Evolutionary conservation across 2,329 filamentous ascomycete species (phyloP), one percentile per base, ranked within the genome.

Genomic region (Exophiala sp.): DNA sequence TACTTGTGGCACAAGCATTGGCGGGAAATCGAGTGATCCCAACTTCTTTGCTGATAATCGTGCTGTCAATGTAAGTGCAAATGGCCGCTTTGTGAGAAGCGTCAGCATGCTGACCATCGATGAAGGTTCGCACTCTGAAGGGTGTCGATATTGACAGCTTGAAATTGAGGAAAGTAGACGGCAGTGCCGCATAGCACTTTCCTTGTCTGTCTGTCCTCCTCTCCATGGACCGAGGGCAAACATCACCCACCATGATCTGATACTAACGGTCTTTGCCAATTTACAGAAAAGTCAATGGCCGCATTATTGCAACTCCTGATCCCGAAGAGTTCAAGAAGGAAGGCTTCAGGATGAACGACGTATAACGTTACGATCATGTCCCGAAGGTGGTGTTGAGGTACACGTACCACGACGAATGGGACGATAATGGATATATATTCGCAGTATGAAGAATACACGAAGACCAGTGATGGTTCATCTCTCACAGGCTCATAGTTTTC

Each of bases 1-100:
- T 5, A 65, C 57, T 6, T 69, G 68, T 38, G 68, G 68, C 2
- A 65, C 66, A 1, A 67, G 63, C 42, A 56, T 69, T 38, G 52
- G 57, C 32, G 61, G 57, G 40, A 62, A 62, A 29, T 66, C 63
- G 44, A 63, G 56, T 7, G 61, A 63, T 32, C 50, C 66, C 39
- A 41, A 63, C 56, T 55, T 57, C 47, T 58, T 61, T 44, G 45
- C 52, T 40, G 56, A 61, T 53, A 35, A 60, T 63, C 55, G 59
- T 9, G 65, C 65, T 39, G 45, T 70, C 20, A 69, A 70, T 60
- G 68, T 70, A 58, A 50, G 59, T 43, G 11, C 11, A 12, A 10
- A 38, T 38, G 11, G 10, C 10, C 14, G 33, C 33, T 35, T 9
- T n/a, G 8, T 12, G 35, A 12, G 14, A 5, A 5, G 5, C 35